Evolutionary conservation across 2,329 filamentous ascomycete genomes (phyloP), one percentile per base, ranked within the genome.

Genomic region (Lasiodiplodia theobromae): DNA sequence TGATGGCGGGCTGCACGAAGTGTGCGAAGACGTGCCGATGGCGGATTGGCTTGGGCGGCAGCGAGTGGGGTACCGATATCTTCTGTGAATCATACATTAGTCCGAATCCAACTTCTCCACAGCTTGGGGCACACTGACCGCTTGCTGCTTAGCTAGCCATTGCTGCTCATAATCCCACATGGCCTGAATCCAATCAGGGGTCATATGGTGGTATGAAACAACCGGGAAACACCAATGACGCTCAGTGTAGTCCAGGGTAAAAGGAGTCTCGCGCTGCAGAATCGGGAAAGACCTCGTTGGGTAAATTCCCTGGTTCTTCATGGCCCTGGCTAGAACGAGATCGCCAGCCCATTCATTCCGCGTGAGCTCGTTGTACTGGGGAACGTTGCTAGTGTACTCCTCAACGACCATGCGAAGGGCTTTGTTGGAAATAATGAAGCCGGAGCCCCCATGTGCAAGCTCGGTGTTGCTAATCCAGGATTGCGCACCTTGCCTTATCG

Each of bases 361-460:
- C 14, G 78, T 78, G 54, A 79, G 76, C 3, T 79, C 72, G 67
- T 82, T 78, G 72, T 79, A 81, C 7, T 28, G 18, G 14, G 12
- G 34, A 16, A 44, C 8, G 10, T 47, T 31, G 34, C 70, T 69
- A 11, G 73, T 75, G 28, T 76, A 76, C 44, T 77, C 75, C 63
- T 76, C 72, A 14, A 72, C 71, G 11, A 80, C 74, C 65, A 77
- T 79, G 21, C 74, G 72, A 70, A 83, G 75, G 0, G 82, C 82
- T 1, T 80, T 75, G 52, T 77, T 77, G 5, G 82, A 83, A 6
- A 83, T 72, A 16, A 82, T 74, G 69, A 82, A 83, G 16, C 80
- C 82, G 11, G 81, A 81, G 3, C 82, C 82, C 49, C 81, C 82
- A 68, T 84, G 82, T 0, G 78, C 82, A 57, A 84, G 83, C 4